Conservation (phyloP, 441 rosid genomes). For the Euphorbia schlechtendalii region DNA sequence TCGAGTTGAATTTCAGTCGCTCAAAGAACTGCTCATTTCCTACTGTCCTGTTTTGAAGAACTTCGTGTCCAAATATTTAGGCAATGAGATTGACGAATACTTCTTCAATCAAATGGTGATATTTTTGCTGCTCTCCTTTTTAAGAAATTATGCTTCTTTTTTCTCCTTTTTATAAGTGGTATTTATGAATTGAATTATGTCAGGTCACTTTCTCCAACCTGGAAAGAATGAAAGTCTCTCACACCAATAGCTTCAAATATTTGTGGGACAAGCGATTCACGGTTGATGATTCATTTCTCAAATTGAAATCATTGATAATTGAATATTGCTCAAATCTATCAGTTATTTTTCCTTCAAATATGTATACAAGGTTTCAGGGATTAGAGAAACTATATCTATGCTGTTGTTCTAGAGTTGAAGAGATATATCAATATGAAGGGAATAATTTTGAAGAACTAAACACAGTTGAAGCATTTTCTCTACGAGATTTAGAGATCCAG, state of each 20-base stretch:
- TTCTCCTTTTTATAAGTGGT: not conserved
- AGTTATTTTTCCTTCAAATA: not conserved
- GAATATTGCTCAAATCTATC: not conserved
- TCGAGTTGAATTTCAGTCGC: not conserved
- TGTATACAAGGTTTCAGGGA: not conserved
- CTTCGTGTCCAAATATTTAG: not conserved
- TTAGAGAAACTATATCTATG: not conserved
- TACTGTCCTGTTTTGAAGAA: not conserved
- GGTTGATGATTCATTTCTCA: not conserved
- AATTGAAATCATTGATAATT: not conserved
- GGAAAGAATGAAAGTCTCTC: no score
- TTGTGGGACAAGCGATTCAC: conserved; percentile 2
- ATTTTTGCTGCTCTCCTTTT: no score
- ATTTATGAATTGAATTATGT: no score
- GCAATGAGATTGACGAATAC: not conserved
- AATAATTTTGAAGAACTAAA: no score
- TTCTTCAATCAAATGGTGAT: conserved; percentile 1
- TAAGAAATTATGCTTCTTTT: no score
- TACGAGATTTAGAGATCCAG: no score
- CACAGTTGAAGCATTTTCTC: conserved; percentile 1
- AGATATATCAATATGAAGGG: not conserved
- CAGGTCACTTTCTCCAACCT: no score
- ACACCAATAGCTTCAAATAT: not conserved
- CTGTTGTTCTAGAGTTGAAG: not conserved
- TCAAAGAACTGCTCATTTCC: not conserved